Conservation (phyloP, 192 early-diverging fungal genomes). For the Geranomyces michiganensis region DNA sequence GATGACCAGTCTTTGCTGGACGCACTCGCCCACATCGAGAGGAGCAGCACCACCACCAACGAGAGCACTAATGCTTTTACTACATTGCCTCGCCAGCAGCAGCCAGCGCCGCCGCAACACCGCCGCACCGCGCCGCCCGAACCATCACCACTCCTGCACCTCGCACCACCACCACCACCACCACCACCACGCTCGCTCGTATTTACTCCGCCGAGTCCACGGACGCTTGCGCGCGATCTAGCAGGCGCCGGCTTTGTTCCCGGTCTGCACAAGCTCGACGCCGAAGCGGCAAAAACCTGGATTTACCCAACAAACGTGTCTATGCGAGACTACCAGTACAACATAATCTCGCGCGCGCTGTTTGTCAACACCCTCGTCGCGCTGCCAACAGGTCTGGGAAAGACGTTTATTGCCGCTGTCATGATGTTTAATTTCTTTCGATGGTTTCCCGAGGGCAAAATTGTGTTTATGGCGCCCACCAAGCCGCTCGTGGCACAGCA, state of each 20-base stretch:
- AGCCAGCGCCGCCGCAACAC: no score
- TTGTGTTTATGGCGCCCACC: constrained; percentile 92
- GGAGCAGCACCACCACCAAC: not conserved
- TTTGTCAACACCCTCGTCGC: constrained; percentile 86
- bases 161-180: no score
- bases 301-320: constrained; percentile 76
- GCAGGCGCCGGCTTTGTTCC: not conserved
- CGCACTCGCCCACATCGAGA: constrained; percentile 2
- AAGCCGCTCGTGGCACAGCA: constrained; percentile 90
- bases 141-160: no score
- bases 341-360: constrained; percentile 75
- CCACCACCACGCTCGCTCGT: no score
- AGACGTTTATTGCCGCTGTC: constrained; percentile 94
- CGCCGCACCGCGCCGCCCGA: no score
- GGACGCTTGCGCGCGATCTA: not conserved
- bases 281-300: constrained; percentile 59
- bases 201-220: no score
- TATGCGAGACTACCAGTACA: constrained; percentile 84
- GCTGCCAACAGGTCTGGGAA: constrained; percentile 81
- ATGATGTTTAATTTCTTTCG: constrained; percentile 86
- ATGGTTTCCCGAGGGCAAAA: constrained; percentile 86
- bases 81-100: no score
- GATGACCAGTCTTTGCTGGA: constrained; percentile 7
- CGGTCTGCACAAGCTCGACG: constrained; percentile 52
- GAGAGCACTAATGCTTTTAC: no score